These are phyloP conservation scores for Colletotrichum sansevieriae DNA, from an alignment of 2,329 filamentous ascomycete species.

Conservation along the genomic window DNA sequence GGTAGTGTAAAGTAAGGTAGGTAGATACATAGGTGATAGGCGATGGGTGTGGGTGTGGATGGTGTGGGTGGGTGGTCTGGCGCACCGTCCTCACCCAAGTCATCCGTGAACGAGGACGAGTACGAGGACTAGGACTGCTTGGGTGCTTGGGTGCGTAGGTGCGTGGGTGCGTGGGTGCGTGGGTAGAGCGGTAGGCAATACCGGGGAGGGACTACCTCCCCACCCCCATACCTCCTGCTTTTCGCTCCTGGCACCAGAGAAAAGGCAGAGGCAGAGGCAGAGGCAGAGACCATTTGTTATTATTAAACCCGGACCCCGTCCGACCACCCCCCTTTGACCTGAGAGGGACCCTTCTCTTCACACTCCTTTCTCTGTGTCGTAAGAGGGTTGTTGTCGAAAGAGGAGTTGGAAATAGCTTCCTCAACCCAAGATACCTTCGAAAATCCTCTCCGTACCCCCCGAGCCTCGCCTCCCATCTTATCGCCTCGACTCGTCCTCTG, in stretches of 20 bases:
- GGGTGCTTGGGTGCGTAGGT: conserved; percentile 1
- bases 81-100: conserved; percentile 8
- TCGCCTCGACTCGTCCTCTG: conserved; percentile 21
- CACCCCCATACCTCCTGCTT: not conserved
- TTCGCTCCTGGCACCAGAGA: not conserved
- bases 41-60: not conserved
- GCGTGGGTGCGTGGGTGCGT: conserved; percentile 28
- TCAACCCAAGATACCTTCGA: conserved; percentile 30
- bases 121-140: not conserved
- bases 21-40: not conserved
- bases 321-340: conserved; percentile 44
- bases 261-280: conserved; percentile 3
- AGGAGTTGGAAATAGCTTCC: conserved; percentile 42
- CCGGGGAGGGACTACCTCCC: conserved; percentile 16
- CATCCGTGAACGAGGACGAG: not conserved
- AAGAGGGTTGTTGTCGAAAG: conserved; percentile 28
- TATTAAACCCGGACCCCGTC: conserved; percentile 45
- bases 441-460: conserved; percentile 2
- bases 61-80: conserved; percentile 14
- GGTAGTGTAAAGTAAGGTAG: no score
- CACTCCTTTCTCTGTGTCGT: conserved; percentile 43
- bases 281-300: conserved; percentile 42
- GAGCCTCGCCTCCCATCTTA: conserved; percentile 14
- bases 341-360: conserved; percentile 41
- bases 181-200: conserved; percentile 27